A percentile compares a stretch with the other conserved stretches of the same genome.
Evolutionary conservation across 2,329 filamentous ascomycete species (phyloP).

Genomic region (Paradendryphiella salina): DNA sequence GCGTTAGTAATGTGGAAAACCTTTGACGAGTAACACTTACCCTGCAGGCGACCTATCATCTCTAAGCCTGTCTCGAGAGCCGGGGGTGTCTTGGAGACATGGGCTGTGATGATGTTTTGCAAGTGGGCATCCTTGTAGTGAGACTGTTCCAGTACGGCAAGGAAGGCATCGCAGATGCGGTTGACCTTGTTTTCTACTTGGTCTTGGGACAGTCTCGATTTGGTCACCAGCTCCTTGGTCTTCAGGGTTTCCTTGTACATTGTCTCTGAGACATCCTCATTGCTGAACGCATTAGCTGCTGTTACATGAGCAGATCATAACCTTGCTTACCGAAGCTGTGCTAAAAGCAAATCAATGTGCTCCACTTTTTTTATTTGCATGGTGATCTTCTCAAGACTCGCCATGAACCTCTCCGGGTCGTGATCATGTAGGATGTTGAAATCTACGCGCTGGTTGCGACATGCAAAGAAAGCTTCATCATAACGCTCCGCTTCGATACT

Average conservation of each 20-base stretch:
- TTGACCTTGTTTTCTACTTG: conserved; percentile 70
- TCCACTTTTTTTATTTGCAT: conserved; percentile 80
- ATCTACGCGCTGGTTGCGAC: conserved; percentile 90
- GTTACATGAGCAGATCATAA: neutral
- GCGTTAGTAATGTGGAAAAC: conserved; percentile 1
- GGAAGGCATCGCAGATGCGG: conserved; percentile 80
- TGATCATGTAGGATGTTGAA: conserved; percentile 98
- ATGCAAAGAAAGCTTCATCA: conserved; percentile 79
- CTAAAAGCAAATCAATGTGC: conserved; percentile 88
- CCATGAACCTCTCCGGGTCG: conserved; percentile 81
- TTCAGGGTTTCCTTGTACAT: conserved; percentile 88
- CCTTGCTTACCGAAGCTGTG: conserved; percentile 69
- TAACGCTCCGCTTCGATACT: conserved; percentile 83
- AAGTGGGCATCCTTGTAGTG: conserved; percentile 63
- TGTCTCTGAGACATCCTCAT: conserved; percentile 90
- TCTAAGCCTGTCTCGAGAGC: conserved; percentile 82
- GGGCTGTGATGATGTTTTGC: conserved; percentile 91
- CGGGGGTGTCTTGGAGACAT: conserved; percentile 90
- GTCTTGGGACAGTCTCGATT: conserved; percentile 24
- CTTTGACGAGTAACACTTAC: conserved; percentile 32
- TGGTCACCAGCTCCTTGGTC: conserved; percentile 26
- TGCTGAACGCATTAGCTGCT: conserved; percentile 48
- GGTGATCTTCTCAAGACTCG: conserved; percentile 74
- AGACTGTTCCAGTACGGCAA: conserved; percentile 64
- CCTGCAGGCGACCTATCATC: conserved; percentile 73